Evolutionary conservation across 139 green algal species (phyloP).

Genomic region (Chlamydomonas schloesseri): DNA sequence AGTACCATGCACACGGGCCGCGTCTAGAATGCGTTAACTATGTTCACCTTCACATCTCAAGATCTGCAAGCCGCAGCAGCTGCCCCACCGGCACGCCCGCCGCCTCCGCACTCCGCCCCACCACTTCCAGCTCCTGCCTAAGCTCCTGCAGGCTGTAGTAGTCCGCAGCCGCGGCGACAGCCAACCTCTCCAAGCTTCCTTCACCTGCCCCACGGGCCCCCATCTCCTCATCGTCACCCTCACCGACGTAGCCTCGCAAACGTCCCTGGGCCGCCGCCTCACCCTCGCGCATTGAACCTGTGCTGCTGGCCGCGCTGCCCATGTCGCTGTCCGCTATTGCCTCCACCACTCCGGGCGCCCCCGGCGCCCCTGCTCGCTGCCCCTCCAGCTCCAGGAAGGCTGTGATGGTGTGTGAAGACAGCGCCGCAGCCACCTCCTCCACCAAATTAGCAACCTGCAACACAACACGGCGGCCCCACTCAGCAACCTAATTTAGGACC

Average conservation of each 20-base stretch:
- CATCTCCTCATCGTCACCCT: not conserved
- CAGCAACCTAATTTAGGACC: no score
- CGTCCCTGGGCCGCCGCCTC: no score
- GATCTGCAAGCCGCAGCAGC: not conserved
- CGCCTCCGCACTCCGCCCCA: not conserved
- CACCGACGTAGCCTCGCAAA: no score
- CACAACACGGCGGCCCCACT: no score
- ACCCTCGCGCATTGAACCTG: no score
- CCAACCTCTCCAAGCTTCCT: not conserved
- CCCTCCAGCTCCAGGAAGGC: not conserved
- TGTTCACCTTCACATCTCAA: no score
- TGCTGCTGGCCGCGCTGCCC: no score
- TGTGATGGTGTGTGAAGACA: not conserved
- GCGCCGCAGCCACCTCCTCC: slow-evolving; percentile 8
- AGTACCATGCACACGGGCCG: no score
- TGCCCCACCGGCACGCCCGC: not conserved
- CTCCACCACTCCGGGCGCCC: no score
- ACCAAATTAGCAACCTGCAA: not conserved
- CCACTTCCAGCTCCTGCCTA: slow-evolving; percentile 1
- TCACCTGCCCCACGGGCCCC: not conserved
- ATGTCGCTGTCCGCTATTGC: no score
- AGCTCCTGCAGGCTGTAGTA: not conserved
- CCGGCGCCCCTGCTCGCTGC: not conserved
- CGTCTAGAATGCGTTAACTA: no score
- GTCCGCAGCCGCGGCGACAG: not conserved